These are phyloP conservation scores for Crithidia brevicula DNA, from an alignment of 208 protist species.

Conservation along the genomic window DNA sequence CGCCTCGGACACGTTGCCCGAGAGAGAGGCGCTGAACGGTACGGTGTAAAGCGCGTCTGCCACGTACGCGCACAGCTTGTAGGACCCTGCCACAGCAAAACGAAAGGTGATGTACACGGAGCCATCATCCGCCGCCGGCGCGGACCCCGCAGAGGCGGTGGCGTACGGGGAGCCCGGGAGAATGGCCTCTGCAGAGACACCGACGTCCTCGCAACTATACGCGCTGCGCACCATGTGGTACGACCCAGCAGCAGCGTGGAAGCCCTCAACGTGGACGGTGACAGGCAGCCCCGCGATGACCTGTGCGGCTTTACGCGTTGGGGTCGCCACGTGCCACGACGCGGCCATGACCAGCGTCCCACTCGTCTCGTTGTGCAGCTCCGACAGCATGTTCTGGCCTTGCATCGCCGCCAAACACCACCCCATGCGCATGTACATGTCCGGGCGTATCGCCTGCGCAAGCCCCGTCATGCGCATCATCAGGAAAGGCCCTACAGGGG, in stretches of 20 bases:
- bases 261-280: constrained; percentile 33
- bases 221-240: constrained; percentile 29
- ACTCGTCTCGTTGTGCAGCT: constrained; percentile 47
- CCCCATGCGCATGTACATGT: constrained; percentile 41
- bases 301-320: constrained; percentile 15
- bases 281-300: constrained; percentile 20
- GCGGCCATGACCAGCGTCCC: constrained; percentile 37
- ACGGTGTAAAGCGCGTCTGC: constrained; percentile 49
- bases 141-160: neutral
- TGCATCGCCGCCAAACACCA: constrained; percentile 37
- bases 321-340: constrained; percentile 34
- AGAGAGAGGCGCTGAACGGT: constrained; percentile 28
- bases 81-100: constrained; percentile 40
- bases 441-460: constrained; percentile 20
- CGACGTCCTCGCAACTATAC: constrained; percentile 30
- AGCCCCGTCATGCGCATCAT: constrained; percentile 39
- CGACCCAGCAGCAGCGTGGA: constrained; percentile 14
- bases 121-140: neutral
- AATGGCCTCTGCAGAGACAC: constrained; percentile 24
- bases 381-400: constrained; percentile 18
- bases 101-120: constrained; percentile 36
- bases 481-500: constrained; percentile 43
- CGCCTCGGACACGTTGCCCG: constrained; percentile 10
- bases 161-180: neutral
- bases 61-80: constrained; percentile 59